phyloP scores from a whole-genome alignment of 2,329 filamentous ascomycete genomes.

The Fusarium denticulatum region DNA sequence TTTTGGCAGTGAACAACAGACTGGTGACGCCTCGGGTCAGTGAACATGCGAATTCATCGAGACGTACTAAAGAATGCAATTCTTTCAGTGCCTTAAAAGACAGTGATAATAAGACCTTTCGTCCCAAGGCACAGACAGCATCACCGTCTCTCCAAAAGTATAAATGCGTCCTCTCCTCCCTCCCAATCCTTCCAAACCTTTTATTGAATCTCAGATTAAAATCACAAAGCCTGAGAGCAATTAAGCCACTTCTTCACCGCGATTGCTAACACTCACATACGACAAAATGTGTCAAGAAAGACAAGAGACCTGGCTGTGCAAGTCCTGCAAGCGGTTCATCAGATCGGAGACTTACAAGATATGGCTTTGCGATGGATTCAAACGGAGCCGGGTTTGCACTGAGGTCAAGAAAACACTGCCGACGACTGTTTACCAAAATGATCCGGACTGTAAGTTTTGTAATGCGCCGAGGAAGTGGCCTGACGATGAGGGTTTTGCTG shows the following conservation, averaged over 20 bases:
- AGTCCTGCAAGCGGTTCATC: background rate
- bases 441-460: background rate
- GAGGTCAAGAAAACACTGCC: background rate
- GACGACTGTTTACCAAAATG: background rate
- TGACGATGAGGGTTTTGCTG: background rate
- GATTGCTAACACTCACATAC: too few species aligned
- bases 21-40: background rate
- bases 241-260: too few species aligned
- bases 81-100: too few species aligned
- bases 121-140: background rate
- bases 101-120: background rate
- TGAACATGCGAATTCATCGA: background rate
- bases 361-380: background rate
- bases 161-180: background rate
- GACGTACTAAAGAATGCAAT: background rate
- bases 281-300: background rate
- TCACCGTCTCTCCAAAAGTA: background rate
- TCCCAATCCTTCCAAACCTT: accelerated
- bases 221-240: background rate
- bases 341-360: background rate
- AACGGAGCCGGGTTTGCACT: background rate
- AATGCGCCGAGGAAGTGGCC: background rate
- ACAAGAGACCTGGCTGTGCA: background rate
- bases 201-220: accelerated
- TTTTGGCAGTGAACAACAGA: background rate